phyloP scores from a whole-genome alignment of 176 grass and related monocot genomes.

The Poa pratensis region DNA sequence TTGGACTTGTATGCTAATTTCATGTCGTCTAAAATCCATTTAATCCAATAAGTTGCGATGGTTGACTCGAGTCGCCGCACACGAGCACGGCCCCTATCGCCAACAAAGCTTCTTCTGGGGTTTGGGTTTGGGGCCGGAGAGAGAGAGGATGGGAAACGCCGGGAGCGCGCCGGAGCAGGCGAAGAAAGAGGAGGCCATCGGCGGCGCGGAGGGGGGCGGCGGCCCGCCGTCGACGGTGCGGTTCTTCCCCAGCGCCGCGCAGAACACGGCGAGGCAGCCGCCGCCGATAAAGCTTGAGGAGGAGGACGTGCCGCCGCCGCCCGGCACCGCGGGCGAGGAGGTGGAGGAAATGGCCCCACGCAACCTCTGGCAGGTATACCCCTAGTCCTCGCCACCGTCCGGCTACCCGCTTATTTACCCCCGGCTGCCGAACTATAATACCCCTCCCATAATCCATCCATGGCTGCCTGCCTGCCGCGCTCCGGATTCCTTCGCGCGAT shows the following conservation, averaged over 20 bases:
- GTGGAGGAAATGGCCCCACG: constrained; percentile 53
- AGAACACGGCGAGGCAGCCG: constrained; percentile 47
- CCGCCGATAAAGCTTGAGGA: constrained; percentile 63
- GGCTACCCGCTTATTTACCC: not conserved
- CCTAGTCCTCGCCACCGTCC: not conserved
- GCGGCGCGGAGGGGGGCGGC: not conserved
- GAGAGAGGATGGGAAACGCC: constrained; percentile 45
- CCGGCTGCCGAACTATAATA: not conserved
- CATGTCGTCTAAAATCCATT: not conserved
- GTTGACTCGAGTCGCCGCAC: not conserved
- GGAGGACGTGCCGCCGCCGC: constrained; percentile 58
- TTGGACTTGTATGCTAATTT: not conserved
- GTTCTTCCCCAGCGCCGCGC: constrained; percentile 56
- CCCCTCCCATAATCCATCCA: not conserved
- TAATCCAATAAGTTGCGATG: not conserved
- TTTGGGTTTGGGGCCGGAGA: not conserved
- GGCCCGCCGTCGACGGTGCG: constrained; percentile 52
- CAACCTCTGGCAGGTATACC: constrained; percentile 63
- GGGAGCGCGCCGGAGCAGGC: constrained; percentile 53
- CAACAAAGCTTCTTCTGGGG: not conserved
- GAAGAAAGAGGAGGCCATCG: constrained; percentile 12
- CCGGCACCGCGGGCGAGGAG: not conserved
- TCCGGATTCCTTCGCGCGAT: no score
- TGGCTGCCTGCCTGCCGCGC: no score
- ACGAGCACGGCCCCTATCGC: not conserved